Percentiles rank a stretch among this genome's conserved stretches.
These are phyloP conservation scores for Boehmeria nivea DNA, from an alignment of 306 rosid genomes.

Conservation along the genomic window DNA sequence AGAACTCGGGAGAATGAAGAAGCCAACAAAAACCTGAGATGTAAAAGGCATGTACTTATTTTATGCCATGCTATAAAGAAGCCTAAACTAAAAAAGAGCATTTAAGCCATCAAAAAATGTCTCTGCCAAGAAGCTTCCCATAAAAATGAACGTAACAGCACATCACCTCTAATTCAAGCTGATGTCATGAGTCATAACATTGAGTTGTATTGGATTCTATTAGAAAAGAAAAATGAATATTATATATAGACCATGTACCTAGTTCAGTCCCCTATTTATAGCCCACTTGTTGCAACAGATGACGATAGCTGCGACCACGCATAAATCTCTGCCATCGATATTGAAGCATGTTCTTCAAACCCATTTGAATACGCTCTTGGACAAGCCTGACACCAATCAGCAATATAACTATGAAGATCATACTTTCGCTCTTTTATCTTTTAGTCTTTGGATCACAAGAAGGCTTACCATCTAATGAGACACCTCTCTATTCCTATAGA, in stretches of 20 bases:
- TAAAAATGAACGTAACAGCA: too few relatives aligned
- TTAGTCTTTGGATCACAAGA: conserved; percentile 4
- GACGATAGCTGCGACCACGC: conserved; percentile 93
- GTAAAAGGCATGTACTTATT: too few relatives aligned
- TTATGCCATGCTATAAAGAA: too few relatives aligned
- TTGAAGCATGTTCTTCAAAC: conserved; percentile 30
- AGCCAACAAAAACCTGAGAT: too few relatives aligned
- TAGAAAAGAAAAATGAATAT: too few relatives aligned
- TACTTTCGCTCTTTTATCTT: conserved; percentile 8
- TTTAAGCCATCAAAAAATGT: too few relatives aligned
- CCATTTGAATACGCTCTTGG: conserved; percentile 70
- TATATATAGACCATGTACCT: too few relatives aligned
- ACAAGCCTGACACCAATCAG: conserved; percentile 64
- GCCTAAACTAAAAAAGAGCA: too few relatives aligned
- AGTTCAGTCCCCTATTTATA: conserved; percentile 57
- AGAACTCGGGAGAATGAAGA: too few relatives aligned
- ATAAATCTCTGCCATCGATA: conserved; percentile 71
- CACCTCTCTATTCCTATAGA: conserved; percentile 88
- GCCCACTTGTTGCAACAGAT: conserved; percentile 76
- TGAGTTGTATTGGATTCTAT: too few relatives aligned
- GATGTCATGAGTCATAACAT: too few relatives aligned
- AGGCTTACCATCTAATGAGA: conserved; percentile 84
- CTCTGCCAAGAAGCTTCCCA: too few relatives aligned
- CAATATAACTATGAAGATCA: background rate
- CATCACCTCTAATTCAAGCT: background rate